A percentile compares a stretch with the other conserved stretches of the same genome.
Evolutionary conservation across 371 early-diverging fungal species (phyloP).

Genomic region (Syncephalis plumigaleata): DNA sequence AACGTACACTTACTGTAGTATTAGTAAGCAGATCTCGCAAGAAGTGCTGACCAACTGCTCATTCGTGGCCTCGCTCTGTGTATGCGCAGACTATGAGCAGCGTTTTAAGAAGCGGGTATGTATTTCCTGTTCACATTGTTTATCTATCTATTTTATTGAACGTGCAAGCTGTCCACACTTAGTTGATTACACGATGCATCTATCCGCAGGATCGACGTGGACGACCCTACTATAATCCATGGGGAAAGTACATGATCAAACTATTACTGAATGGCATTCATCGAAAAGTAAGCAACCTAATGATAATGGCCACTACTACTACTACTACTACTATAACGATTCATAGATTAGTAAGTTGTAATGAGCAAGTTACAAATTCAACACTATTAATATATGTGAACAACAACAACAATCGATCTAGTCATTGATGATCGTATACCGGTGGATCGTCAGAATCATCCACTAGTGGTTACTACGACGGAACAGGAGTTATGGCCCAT

Average conservation of each 20-base stretch:
- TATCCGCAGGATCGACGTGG: constrained; percentile 64
- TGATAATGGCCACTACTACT: neutral
- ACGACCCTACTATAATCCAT: constrained; percentile 62
- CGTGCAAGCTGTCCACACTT: neutral
- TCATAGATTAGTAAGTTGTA: neutral
- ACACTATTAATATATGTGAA: neutral
- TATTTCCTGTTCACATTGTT: too few species aligned
- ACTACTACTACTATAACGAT: neutral
- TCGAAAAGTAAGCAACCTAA: constrained; percentile 50
- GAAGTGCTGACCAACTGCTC: constrained; percentile 88
- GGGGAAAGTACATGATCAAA: constrained; percentile 73
- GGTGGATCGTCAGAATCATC: constrained; percentile 49
- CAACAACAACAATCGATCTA: too few species aligned
- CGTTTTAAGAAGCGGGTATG: constrained; percentile 47
- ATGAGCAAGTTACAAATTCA: neutral
- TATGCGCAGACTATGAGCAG: constrained; percentile 67
- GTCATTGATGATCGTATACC: constrained; percentile 84
- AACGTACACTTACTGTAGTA: neutral
- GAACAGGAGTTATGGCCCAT: constrained; percentile 72
- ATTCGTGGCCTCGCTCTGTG: constrained; percentile 81
- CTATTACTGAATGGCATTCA: constrained; percentile 72
- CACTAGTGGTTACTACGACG: constrained; percentile 66
- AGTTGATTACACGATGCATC: constrained; percentile 71
- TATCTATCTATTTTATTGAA: neutral
- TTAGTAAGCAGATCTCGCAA: constrained; percentile 36